phyloP scores from a whole-genome alignment of 208 protist genomes.

The Hexamita inflata region DNA sequence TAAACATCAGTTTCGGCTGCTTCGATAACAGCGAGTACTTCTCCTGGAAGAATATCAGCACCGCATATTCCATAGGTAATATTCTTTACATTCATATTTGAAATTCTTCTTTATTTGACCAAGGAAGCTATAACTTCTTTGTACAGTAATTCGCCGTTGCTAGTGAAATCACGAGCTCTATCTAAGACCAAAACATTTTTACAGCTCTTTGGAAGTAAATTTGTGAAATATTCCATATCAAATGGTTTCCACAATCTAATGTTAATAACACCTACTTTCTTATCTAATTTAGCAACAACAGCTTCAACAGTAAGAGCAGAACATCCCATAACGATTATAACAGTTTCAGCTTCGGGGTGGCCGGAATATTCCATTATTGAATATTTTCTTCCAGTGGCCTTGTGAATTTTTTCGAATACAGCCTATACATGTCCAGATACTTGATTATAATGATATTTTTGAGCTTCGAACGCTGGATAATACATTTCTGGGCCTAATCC shows the following conservation, averaged over 20 bases:
- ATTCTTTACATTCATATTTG: constrained; percentile 21
- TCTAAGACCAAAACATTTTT: constrained; percentile 53
- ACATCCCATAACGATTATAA: constrained; percentile 52
- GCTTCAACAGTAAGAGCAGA: constrained; percentile 38
- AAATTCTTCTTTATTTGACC: background rate
- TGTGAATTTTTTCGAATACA: constrained; percentile 41
- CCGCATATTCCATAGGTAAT: constrained; percentile 51
- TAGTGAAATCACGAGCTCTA: constrained; percentile 47
- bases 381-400: constrained; percentile 50
- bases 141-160: constrained; percentile 53
- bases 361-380: constrained; percentile 54
- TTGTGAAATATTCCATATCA: constrained; percentile 41
- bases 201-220: constrained; percentile 44
- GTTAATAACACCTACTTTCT: constrained; percentile 56
- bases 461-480: constrained; percentile 48
- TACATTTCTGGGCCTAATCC: constrained; percentile 48
- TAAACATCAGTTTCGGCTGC: background rate
- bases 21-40: constrained; percentile 51
- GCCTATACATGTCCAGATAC: constrained; percentile 46
- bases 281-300: constrained; percentile 44
- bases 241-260: constrained; percentile 55
- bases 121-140: constrained; percentile 49
- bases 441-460: constrained; percentile 45
- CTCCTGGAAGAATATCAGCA: constrained; percentile 53
- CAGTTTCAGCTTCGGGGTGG: constrained; percentile 43